phyloP scores from a whole-genome alignment of 1,284 basidiomycete species.

The Marasmius tenuissimus region DNA sequence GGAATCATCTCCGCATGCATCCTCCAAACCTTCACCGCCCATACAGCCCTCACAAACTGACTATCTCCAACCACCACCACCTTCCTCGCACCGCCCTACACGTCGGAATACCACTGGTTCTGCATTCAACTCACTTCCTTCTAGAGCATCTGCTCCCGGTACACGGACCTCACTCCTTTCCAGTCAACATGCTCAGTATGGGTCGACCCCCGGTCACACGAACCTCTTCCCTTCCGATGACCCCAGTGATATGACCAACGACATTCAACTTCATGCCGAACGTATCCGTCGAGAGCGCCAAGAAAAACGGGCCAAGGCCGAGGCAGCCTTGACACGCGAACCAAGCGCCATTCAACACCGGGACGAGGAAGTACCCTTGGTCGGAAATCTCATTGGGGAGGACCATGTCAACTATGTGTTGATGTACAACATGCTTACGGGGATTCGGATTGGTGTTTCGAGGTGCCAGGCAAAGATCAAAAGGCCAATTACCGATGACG shows the following conservation, averaged over 20 bases:
- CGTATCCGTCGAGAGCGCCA: slow-evolving; percentile 77
- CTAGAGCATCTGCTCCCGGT: neutral
- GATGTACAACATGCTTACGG: slow-evolving; percentile 99
- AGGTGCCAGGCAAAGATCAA: slow-evolving; percentile 95
- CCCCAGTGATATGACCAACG: slow-evolving; percentile 20
- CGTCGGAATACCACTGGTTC: slow-evolving; percentile 45
- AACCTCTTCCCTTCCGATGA: slow-evolving; percentile 1
- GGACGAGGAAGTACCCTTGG: slow-evolving; percentile 63
- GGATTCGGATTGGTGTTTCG: slow-evolving; percentile 94
- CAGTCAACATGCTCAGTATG: slow-evolving; percentile 8
- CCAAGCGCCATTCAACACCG: slow-evolving; percentile 23
- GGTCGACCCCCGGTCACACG: slow-evolving; percentile 5
- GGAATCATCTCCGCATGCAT: slow-evolving; percentile 14
- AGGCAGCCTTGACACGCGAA: slow-evolving; percentile 44
- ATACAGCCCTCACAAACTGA: slow-evolving; percentile 44
- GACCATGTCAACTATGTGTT: slow-evolving; percentile 98
- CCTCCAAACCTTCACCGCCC: slow-evolving; percentile 15
- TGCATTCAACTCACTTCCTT: neutral
- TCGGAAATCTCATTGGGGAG: slow-evolving; percentile 95
- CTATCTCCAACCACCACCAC: slow-evolving; percentile 49
- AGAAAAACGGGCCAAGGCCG: slow-evolving; percentile 59
- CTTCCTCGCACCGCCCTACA: slow-evolving; percentile 36
- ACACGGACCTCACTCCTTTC: slow-evolving; percentile 5
- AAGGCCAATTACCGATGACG: slow-evolving; percentile 80
- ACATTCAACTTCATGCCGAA: slow-evolving; percentile 80